These are phyloP conservation scores for Zygoascus ofunaensis DNA, from an alignment of 805 yeast genomes.

Conservation along the genomic window DNA sequence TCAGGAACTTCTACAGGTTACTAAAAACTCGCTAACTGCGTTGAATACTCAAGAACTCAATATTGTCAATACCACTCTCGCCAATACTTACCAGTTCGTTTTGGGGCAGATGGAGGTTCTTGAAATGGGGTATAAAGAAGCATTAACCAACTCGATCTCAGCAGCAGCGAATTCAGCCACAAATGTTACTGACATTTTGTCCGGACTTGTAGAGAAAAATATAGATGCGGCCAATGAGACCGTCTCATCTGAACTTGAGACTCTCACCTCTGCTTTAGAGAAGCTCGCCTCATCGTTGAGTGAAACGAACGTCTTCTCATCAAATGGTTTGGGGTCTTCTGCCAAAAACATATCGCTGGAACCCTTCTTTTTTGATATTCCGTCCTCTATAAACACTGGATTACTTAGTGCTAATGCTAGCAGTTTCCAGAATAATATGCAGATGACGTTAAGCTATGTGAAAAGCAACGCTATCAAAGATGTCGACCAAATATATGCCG, in stretches of 20 bases:
- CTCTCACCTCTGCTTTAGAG: slow-evolving; percentile 7
- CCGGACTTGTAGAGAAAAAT: not conserved
- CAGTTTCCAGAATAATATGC: not conserved
- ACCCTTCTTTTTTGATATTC: not conserved
- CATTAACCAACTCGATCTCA: not conserved
- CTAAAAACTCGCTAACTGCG: slow-evolving; percentile 1
- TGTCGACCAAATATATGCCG: not conserved
- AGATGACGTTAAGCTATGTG: not conserved
- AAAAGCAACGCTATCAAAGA: slow-evolving; percentile 5
- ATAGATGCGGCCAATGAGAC: slow-evolving; percentile 1
- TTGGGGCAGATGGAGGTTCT: slow-evolving; percentile 5
- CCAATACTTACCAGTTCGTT: slow-evolving; percentile 4
- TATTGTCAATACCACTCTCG: slow-evolving; percentile 10
- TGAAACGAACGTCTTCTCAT: slow-evolving; percentile 1
- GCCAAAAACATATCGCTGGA: not conserved
- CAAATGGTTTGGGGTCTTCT: slow-evolving; percentile 4
- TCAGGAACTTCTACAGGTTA: not conserved
- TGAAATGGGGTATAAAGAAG: slow-evolving; percentile 6
- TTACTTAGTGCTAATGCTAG: slow-evolving; percentile 1
- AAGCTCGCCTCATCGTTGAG: slow-evolving; percentile 1
- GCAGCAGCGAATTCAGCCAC: slow-evolving; percentile 2
- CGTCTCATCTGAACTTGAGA: slow-evolving; percentile 6
- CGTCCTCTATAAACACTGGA: not conserved
- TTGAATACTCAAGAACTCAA: slow-evolving; percentile 5
- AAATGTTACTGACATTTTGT: slow-evolving; percentile 5